Conservation (phyloP, 2,329 filamentous ascomycete species). For the Colletotrichum sp. region DNA sequence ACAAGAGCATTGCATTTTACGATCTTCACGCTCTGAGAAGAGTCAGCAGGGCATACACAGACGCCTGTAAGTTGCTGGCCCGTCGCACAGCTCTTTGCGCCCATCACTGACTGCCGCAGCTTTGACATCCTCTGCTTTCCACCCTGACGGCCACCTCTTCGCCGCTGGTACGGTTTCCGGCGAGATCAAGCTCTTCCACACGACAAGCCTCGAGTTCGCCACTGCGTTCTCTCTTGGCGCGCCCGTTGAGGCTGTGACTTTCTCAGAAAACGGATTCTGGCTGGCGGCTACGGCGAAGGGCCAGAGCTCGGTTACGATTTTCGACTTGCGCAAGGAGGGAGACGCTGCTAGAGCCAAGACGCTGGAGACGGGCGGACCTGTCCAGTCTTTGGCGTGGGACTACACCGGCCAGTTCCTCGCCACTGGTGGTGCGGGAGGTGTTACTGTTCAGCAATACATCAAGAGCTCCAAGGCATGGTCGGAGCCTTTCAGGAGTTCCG, state of each 20-base stretch:
- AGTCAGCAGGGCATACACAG: conserved; percentile 79
- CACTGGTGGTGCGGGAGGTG: conserved; percentile 76
- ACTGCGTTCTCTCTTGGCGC: conserved; percentile 74
- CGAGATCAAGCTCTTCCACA: conserved; percentile 87
- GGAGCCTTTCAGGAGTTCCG: conserved; percentile 79
- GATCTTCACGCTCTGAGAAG: conserved; percentile 72
- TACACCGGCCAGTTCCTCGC: conserved; percentile 94
- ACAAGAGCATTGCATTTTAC: conserved; percentile 94
- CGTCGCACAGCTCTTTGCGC: not conserved
- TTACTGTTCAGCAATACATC: conserved; percentile 88
- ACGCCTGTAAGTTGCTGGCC: conserved; percentile 48
- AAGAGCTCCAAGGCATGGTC: conserved; percentile 90
- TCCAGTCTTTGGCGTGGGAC: conserved; percentile 84
- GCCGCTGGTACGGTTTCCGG: conserved; percentile 82
- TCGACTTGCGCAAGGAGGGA: conserved; percentile 91
- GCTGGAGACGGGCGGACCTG: conserved; percentile 82
- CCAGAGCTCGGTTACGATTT: conserved; percentile 81
- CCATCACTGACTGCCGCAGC: conserved; percentile 52
- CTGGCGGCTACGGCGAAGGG: conserved; percentile 82
- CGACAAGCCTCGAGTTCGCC: conserved; percentile 77
- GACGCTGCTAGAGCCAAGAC: conserved; percentile 81
- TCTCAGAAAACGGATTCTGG: conserved; percentile 98
- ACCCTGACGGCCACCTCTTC: conserved; percentile 95
- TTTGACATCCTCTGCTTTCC: conserved; percentile 81
- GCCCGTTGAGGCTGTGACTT: conserved; percentile 77